Base-by-base conservation (phyloP, 768 basidiomycete genomes). In the Mrakia gelida region DNA sequence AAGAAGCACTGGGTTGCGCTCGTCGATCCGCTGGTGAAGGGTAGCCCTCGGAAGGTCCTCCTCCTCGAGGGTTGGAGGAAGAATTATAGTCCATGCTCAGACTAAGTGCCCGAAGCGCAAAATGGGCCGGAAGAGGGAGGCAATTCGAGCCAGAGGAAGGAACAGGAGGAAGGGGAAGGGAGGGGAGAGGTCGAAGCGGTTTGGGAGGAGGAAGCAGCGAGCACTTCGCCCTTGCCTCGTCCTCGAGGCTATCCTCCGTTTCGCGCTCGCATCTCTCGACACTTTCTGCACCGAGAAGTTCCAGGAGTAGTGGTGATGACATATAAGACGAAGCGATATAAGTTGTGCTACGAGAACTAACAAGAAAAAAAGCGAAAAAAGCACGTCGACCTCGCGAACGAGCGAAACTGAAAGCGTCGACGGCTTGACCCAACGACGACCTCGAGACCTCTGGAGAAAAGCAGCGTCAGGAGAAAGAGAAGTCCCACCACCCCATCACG, bases 61-160 rank as follows among this genome's bases (percentile, higher is more conserved):
- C 38, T 38, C 65, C 65, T 30, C 30, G 65, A 34, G 32, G 18
- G 21, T 8, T 38, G 32, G 65, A 67, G 21, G 10, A 38, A 21
- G 67, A 45, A 43, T 41, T 34, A 23, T 70, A 70, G n/a, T 34
- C 67, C 67, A 70, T 70, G 67, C 67, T 70, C 26, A 26, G 18
- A 30, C 21, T 26, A 26, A 41, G 43, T 21, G 34, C 41, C 65
- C 26, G 41, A 34, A 70, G 67, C 38, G 26, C 38, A 34, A 43
- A 26, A 41, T 26, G 1, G 41, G 21, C 41, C 7, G 67, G 23
- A 23, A n/a, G 59, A 41, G 26, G 41, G 26, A 18, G 63, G 63
- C 30, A 38, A 65, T 34, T 32, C 63, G 63, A 30, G 63, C 63
- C 30, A 65, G 63, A 30, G 18, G 18, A 30, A 16, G 21, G 32